These are phyloP conservation scores for Starmera amethionina DNA, from an alignment of 805 yeast species.

Conservation along the genomic window DNA sequence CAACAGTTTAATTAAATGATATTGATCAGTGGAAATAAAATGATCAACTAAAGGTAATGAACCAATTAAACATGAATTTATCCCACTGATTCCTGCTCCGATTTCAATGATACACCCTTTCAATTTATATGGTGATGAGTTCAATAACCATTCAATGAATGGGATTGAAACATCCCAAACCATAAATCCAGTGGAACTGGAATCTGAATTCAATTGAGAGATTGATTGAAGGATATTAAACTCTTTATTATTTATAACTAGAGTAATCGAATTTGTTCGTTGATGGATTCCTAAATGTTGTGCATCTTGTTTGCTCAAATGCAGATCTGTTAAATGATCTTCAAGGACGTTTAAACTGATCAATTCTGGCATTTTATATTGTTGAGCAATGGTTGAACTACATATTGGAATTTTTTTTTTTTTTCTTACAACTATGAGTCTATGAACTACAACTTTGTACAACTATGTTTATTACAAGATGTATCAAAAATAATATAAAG, in stretches of 20 bases:
- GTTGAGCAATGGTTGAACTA: no score
- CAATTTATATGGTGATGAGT: constrained; percentile 5
- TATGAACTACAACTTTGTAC: no score
- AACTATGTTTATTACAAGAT: no score
- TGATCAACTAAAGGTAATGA: constrained; percentile 14
- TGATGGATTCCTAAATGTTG: constrained; percentile 17
- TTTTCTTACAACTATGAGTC: no score
- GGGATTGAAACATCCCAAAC: constrained; percentile 46
- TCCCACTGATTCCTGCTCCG: constrained; percentile 54
- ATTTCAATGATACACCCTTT: constrained; percentile 36
- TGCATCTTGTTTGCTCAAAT: background rate
- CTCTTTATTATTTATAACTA: constrained; percentile 6
- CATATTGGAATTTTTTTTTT: no score
- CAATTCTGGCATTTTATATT: no score
- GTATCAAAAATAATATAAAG: no score
- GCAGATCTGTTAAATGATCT: background rate
- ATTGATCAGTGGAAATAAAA: constrained; percentile 52
- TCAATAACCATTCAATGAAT: constrained; percentile 44
- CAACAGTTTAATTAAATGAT: constrained; percentile 40
- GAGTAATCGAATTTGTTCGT: constrained; percentile 16
- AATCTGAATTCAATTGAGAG: constrained; percentile 19
- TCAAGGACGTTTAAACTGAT: background rate
- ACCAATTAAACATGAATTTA: constrained; percentile 33
- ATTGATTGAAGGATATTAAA: constrained; percentile 24
- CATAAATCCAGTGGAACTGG: constrained; percentile 53